Base-by-base conservation (phyloP, 2,329 filamentous ascomycete species). In the Colletotrichum sansevieriae region DNA sequence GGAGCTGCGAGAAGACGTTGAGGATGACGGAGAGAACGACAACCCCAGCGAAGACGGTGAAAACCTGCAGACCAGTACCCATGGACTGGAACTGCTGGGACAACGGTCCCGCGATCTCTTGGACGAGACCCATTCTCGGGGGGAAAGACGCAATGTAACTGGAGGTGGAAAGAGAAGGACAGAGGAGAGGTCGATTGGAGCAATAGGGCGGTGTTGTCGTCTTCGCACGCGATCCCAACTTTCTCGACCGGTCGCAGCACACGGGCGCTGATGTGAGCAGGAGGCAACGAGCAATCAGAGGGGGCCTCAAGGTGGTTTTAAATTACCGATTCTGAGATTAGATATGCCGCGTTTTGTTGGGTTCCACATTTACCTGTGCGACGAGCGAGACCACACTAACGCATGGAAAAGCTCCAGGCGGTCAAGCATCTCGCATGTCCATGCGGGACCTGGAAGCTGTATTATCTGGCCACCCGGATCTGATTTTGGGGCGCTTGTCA, bases 1-100 rank as follows among this genome's bases (percentile, higher is more conserved):
- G 83, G 65, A 97, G 74, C 81, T 98, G 95, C 71, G 85, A 85
- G 73, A 93, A 76, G 72, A 98, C 90, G 80, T 98, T 98, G 83
- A 95, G 76, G 68, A 92, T 77, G 65, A 98, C 87, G 18, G 89
- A 79, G 65, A 90, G 57, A 39, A 82, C 78, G 70, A 91, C 51
- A 68, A 88, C 77, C 47, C 75, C 77, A 41, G 73, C 78, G 35
- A 87, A 63, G 55, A 79, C 79, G 66, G 84, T 77, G 69, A 77
- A 82, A 49, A 86, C 77, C 78, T 89, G 86, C 68, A 81, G 78
- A 33, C 76, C 81, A 29, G 81, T 77, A 20, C 83, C 81, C 72
- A 88, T 82, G 72, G 82, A 75, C 57, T 80, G 79, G 77, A 85
- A 85, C 73, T 83, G 80, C 73, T 85, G 82, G 77, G 80, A 80